phyloP scores from a whole-genome alignment of 139 green algal species.

The Volvox africanus region DNA sequence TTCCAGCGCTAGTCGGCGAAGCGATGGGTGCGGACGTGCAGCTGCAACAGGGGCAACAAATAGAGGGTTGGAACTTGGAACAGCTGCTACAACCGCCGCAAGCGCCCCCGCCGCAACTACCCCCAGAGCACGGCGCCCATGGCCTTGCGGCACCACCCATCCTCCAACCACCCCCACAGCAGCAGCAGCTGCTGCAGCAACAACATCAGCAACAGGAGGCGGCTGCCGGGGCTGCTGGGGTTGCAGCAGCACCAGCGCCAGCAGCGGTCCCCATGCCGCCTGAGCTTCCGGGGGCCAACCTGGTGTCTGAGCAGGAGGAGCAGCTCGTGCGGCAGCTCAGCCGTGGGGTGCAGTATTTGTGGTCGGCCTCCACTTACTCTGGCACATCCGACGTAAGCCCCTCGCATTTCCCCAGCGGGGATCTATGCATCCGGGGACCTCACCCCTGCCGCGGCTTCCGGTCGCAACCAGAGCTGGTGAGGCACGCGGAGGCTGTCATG shows the following conservation, averaged over 20 bases:
- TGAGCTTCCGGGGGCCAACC: neutral
- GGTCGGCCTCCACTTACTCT: neutral
- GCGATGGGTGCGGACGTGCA: no score
- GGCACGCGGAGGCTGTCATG: neutral
- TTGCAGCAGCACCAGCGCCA: neutral
- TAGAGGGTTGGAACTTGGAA: no score
- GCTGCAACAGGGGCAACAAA: no score
- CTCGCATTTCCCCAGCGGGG: neutral
- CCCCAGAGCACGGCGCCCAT: neutral
- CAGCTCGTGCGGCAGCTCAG: constrained; percentile 22
- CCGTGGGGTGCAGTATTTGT: constrained; percentile 15
- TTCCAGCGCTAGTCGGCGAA: no score
- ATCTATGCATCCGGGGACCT: neutral
- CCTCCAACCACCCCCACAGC: neutral
- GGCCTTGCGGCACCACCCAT: neutral
- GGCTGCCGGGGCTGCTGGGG: neutral
- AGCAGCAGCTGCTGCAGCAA: no score
- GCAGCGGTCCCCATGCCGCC: neutral
- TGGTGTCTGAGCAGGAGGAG: neutral
- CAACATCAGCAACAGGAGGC: neutral
- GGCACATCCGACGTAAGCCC: neutral
- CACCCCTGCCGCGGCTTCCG: constrained; percentile 24
- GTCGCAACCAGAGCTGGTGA: neutral
- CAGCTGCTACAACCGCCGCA: neutral
- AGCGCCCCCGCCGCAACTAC: neutral